Percentiles rank a stretch among this genome's conserved stretches.
Conservation (phyloP, 139 green algal species). For the Pleodorina starrii region DNA sequence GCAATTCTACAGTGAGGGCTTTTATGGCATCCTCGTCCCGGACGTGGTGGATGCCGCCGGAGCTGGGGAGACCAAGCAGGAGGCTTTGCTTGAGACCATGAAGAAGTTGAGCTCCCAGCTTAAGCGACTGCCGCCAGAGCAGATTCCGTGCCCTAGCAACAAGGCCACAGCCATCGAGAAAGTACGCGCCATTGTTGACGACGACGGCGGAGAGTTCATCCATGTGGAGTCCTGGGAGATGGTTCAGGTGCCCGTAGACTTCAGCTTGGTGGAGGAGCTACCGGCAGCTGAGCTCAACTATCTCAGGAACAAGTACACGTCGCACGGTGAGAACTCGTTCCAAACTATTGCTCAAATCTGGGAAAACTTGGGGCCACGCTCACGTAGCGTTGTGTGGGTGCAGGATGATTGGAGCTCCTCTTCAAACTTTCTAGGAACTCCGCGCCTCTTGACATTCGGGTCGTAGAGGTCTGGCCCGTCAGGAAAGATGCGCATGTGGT, state of each 20-base stretch:
- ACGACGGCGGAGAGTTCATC: slow-evolving; percentile 18
- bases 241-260: slow-evolving; percentile 39
- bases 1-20: slow-evolving; percentile 4
- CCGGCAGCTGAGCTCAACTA: background rate
- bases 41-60: slow-evolving; percentile 17
- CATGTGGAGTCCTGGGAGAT: slow-evolving; percentile 40
- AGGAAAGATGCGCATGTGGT: too few species aligned
- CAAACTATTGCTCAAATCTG: background rate
- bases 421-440: too few species aligned
- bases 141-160: background rate
- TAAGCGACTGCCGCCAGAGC: background rate
- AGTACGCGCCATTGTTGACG: background rate
- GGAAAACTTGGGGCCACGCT: too few species aligned
- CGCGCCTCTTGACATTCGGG: too few species aligned
- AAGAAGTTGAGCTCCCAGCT: slow-evolving; percentile 30
- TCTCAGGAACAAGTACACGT: background rate
- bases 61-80: slow-evolving; percentile 1
- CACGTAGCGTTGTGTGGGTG: too few species aligned
- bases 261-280: slow-evolving; percentile 28
- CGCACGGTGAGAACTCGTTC: background rate
- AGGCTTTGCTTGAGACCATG: slow-evolving; percentile 1
- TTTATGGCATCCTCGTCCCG: slow-evolving; percentile 9
- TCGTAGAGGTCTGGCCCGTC: too few species aligned
- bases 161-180: background rate
- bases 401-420: too few species aligned